Conservation (phyloP, 75 land plant species). For the Picea sitchensis region DNA sequence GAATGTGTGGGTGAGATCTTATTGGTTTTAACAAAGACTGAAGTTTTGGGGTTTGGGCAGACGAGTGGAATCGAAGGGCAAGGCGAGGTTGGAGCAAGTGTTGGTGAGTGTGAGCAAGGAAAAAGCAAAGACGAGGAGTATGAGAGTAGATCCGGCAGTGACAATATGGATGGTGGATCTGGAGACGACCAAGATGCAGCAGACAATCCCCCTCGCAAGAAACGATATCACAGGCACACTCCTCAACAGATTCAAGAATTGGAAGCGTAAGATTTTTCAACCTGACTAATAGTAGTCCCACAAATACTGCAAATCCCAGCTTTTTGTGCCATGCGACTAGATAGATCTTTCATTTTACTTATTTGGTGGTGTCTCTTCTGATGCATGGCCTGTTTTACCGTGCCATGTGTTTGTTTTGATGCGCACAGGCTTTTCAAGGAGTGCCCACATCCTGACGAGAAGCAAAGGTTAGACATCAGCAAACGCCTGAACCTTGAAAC, state of each 20-base stretch:
- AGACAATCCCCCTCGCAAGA: slow-evolving; percentile 45
- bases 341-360: neutral
- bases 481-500: slow-evolving; percentile 56
- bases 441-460: slow-evolving; percentile 95
- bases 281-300: neutral
- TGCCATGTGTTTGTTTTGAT: neutral
- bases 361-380: neutral
- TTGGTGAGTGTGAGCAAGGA: slow-evolving; percentile 13
- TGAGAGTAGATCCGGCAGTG: slow-evolving; percentile 89
- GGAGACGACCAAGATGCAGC: slow-evolving; percentile 60
- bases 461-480: slow-evolving; percentile 81
- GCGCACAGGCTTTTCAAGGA: slow-evolving; percentile 76
- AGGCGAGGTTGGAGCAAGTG: neutral
- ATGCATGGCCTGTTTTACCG: neutral
- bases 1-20: neutral
- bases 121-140: slow-evolving; percentile 69
- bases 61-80: neutral
- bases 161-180: slow-evolving; percentile 71
- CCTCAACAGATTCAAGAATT: slow-evolving; percentile 58
- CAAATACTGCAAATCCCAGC: neutral
- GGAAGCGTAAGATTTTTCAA: slow-evolving; percentile 47
- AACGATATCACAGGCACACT: slow-evolving; percentile 68
- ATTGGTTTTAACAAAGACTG: neutral
- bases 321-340: neutral
- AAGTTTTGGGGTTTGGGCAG: neutral